Conservation (phyloP, 352 stramenopile genomes). For the Phytophthora capsici region DNA sequence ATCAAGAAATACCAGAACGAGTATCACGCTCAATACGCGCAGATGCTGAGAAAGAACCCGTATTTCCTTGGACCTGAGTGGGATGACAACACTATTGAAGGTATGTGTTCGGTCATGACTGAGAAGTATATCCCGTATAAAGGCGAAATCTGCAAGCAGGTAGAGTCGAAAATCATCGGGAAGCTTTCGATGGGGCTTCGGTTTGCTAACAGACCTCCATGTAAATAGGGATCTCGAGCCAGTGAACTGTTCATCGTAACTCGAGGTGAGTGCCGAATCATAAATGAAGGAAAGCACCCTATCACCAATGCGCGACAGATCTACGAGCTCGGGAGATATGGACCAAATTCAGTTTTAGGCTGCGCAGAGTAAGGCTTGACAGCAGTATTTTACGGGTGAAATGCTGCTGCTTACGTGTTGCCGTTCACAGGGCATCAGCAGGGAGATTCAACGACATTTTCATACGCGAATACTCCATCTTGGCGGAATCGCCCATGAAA, state of each 20-base stretch:
- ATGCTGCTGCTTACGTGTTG: background rate
- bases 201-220: background rate
- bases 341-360: slow-evolving; percentile 78
- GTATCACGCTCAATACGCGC: slow-evolving; percentile 81
- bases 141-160: slow-evolving; percentile 83
- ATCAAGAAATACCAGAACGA: slow-evolving; percentile 89
- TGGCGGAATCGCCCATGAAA: slow-evolving; percentile 77
- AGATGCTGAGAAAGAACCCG: slow-evolving; percentile 75
- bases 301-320: slow-evolving; percentile 65
- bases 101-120: slow-evolving; percentile 86
- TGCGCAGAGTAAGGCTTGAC: slow-evolving; percentile 70
- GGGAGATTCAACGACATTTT: slow-evolving; percentile 86
- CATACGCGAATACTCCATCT: slow-evolving; percentile 78
- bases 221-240: slow-evolving; percentile 62
- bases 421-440: slow-evolving; percentile 61
- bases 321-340: slow-evolving; percentile 74
- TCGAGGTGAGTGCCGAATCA: slow-evolving; percentile 74
- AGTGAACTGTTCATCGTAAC: slow-evolving; percentile 80
- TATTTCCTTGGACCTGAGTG: slow-evolving; percentile 83
- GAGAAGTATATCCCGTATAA: slow-evolving; percentile 81
- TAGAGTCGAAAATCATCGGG: slow-evolving; percentile 3
- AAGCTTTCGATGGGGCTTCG: background rate
- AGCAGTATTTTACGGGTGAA: too few relatives aligned
- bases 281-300: slow-evolving; percentile 80
- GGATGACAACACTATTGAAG: slow-evolving; percentile 84